phyloP scores from a whole-genome alignment of 352 stramenopile genomes.

The Globisporangium iwayamae region DNA sequence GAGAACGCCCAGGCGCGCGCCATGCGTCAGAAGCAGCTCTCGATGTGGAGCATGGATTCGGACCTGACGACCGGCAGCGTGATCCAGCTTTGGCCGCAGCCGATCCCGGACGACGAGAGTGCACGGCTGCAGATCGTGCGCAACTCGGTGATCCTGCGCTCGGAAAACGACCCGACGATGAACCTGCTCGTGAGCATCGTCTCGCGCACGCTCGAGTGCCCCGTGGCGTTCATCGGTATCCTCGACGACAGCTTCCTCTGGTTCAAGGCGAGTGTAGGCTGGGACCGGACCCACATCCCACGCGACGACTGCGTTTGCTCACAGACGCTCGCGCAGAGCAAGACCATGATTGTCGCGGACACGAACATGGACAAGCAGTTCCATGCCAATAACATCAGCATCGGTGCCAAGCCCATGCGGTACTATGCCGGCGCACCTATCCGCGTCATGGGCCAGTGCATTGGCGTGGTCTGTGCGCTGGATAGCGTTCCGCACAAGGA shows the following conservation, averaged over 20 bases:
- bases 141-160: constrained; percentile 44
- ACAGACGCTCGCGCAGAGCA: constrained; percentile 35
- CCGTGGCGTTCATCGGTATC: constrained; percentile 66
- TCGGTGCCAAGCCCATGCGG: constrained; percentile 40
- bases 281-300: constrained; percentile 47
- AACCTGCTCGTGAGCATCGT: constrained; percentile 70
- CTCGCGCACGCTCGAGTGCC: constrained; percentile 58
- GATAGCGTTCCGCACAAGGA: constrained; percentile 44
- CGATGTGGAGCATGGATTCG: constrained; percentile 56
- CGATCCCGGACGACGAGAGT: constrained; percentile 41
- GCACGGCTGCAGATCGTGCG: constrained; percentile 45
- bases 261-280: constrained; percentile 69
- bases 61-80: constrained; percentile 57
- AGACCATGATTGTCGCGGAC: constrained; percentile 62
- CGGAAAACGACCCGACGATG: constrained; percentile 68
- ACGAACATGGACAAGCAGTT: constrained; percentile 69
- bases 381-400: constrained; percentile 44
- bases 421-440: constrained; percentile 67
- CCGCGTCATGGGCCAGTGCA: constrained; percentile 49
- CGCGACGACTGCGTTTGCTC: constrained; percentile 60
- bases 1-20: neutral
- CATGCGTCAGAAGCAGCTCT: constrained; percentile 39
- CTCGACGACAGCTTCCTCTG: constrained; percentile 49
- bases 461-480: constrained; percentile 65
- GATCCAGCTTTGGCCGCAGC: constrained; percentile 63